These are phyloP conservation scores for Ceratocystis destructans DNA, from an alignment of 2,329 filamentous ascomycete species.

Conservation along the genomic window DNA sequence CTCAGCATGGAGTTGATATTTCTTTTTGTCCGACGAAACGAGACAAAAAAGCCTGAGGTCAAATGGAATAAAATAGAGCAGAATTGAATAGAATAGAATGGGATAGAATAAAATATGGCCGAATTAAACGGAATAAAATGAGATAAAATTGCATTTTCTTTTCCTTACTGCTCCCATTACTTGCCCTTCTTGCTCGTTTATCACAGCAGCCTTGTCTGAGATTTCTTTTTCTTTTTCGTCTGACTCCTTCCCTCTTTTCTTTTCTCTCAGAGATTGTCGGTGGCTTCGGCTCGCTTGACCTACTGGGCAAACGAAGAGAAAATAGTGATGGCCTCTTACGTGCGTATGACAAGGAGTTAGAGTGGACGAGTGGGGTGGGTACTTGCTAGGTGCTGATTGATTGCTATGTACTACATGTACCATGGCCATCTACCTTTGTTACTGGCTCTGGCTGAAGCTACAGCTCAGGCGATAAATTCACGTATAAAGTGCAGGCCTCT, in stretches of 20 bases:
- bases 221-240: background rate
- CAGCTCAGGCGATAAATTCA: background rate
- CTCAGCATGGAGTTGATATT: background rate
- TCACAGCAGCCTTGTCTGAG: background rate
- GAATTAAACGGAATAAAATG: background rate
- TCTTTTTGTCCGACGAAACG: conserved; percentile 1
- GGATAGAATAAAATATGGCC: background rate
- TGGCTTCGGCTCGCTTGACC: background rate
- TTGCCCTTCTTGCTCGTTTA: background rate
- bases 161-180: background rate
- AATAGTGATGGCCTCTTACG: background rate
- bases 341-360: background rate
- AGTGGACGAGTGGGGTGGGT: background rate
- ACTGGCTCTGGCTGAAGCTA: background rate
- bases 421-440: background rate
- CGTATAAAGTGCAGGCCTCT: background rate
- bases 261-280: background rate
- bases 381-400: background rate
- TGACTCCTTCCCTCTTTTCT: background rate
- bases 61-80: background rate
- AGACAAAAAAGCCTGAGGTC: background rate
- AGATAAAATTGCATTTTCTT: background rate
- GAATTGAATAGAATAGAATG: background rate
- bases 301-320: background rate
- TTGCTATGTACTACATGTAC: background rate